Evolutionary conservation across 1,139 yeast genomes (phyloP).

Genomic region (Sugiyamaella novakii): DNA sequence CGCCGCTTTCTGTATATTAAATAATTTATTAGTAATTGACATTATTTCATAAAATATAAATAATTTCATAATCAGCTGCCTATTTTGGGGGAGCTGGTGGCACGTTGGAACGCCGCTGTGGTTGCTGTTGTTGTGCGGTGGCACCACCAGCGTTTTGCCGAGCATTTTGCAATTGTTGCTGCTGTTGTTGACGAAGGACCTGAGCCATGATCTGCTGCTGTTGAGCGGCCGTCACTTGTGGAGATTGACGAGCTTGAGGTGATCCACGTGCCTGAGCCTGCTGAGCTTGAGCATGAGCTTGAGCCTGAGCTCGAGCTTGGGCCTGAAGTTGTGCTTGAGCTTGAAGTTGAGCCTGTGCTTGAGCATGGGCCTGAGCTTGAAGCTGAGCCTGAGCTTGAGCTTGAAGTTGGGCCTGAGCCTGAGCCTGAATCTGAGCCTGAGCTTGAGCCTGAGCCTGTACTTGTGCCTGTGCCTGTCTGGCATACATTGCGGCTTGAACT

Average conservation of each 20-base stretch:
- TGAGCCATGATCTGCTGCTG: slow-evolving; percentile 31
- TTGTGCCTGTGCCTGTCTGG: slow-evolving; percentile 21
- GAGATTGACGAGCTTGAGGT: slow-evolving; percentile 33
- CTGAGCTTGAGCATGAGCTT: slow-evolving; percentile 6
- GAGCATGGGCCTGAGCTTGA: slow-evolving; percentile 3
- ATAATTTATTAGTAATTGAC: slow-evolving; percentile 12
- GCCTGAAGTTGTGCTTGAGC: background rate
- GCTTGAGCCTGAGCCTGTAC: slow-evolving; percentile 15
- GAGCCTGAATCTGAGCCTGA: slow-evolving; percentile 13
- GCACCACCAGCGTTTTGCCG: slow-evolving; percentile 7
- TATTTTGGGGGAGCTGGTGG: slow-evolving; percentile 28
- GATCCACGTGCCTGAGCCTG: slow-evolving; percentile 21
- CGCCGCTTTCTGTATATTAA: too few species aligned
- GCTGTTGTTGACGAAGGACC: slow-evolving; percentile 31
- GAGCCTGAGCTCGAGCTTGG: background rate
- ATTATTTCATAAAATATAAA: slow-evolving; percentile 12
- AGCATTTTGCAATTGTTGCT: slow-evolving; percentile 20
- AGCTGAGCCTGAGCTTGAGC: slow-evolving; percentile 17
- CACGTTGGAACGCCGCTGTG: slow-evolving; percentile 33
- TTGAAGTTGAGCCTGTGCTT: slow-evolving; percentile 1
- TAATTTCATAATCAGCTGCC: too few species aligned
- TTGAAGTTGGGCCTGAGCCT: slow-evolving; percentile 11
- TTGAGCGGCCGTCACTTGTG: slow-evolving; percentile 32
- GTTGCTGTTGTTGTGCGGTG: slow-evolving; percentile 30
- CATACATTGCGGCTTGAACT: slow-evolving; percentile 22